A percentile compares a stretch with the other conserved stretches of the same genome.
Evolutionary conservation across 176 grass and related monocot species (phyloP).

Genomic region (Oryza punctata): DNA sequence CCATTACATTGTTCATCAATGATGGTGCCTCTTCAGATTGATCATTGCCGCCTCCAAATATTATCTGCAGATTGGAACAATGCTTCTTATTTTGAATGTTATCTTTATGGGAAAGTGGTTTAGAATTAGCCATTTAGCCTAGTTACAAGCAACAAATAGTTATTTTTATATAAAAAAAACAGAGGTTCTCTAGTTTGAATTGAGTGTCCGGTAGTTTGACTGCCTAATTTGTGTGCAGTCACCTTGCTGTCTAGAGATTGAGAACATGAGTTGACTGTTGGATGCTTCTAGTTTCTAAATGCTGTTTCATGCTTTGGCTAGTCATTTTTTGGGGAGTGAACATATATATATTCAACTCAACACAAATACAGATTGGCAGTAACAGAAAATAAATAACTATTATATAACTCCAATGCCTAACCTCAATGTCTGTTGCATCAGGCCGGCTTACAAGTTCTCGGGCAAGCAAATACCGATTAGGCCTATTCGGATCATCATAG

Average conservation of each 20-base stretch:
- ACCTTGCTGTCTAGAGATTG: background rate
- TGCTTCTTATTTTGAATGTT: background rate
- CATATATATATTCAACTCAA: background rate
- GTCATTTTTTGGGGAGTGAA: background rate
- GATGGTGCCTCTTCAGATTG: slow-evolving; percentile 66
- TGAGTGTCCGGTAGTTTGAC: slow-evolving; percentile 5
- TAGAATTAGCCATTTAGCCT: slow-evolving; percentile 24
- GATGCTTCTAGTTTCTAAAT: background rate
- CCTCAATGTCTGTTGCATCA: slow-evolving; percentile 89
- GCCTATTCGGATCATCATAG: slow-evolving; percentile 74
- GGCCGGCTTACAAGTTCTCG: slow-evolving; percentile 66
- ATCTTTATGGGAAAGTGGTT: background rate
- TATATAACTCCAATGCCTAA: slow-evolving; percentile 25
- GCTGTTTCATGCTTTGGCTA: background rate
- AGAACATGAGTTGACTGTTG: background rate
- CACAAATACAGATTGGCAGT: background rate
- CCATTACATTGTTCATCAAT: slow-evolving; percentile 69
- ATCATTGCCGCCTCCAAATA: slow-evolving; percentile 65
- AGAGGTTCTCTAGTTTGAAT: background rate
- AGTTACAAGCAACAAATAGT: background rate
- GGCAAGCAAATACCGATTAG: slow-evolving; percentile 85
- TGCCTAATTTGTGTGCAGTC: background rate
- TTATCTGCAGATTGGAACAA: slow-evolving; percentile 49
- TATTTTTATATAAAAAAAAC: background rate
- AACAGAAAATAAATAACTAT: background rate